Evolutionary conservation across 2,329 filamentous ascomycete species (phyloP), one percentile per base, ranked within the genome.

Genomic region (Aspergillus niger): DNA sequence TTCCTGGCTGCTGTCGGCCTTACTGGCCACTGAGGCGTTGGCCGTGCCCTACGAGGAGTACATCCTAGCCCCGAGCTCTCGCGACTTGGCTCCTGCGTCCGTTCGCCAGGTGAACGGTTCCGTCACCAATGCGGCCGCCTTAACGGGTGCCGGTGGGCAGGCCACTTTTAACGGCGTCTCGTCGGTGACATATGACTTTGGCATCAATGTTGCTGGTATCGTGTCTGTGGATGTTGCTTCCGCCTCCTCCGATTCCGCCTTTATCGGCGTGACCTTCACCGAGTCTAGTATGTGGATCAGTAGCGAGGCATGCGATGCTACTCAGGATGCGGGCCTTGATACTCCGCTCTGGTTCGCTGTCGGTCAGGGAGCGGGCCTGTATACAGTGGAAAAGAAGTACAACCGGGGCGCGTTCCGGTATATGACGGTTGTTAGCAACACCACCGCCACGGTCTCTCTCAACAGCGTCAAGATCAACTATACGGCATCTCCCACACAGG

Each of bases 261-360:
- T 72, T n/a, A 65, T 80, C 7, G 77, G 77, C 5, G 60, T 80
- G 7, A 76, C 73, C 3, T 80, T 77, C 58, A 74, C 73, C 0
- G 77, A 80, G 59, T 74, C 71, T 2, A 73, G 63, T 24, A 63
- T 83, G 1, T 86, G 81, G 81, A 80, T 85, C 49, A 82, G 77
- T 39, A 76, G 74, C 3, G 65, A 76, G 28, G 76, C 71, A 7
- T 76, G 77, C 60, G 82, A 84, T 67, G 79, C 79, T 1, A 83
- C 79, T 0, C 75, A 75, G 2, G 78, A 82, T 54, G 72, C 74
- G 4, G 80, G 79, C 0, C 75, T 81, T 10, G 82, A 85, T 51
- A 76, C 80, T 53, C 75, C 77, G 0, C 71, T 85, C 0, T 85
- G 80, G 80, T 82, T 83, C 57, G 65, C 76, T 2, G 73, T 75